Conservation (phyloP, 257 asterid species). For the Fraxinus pennsylvanica region DNA sequence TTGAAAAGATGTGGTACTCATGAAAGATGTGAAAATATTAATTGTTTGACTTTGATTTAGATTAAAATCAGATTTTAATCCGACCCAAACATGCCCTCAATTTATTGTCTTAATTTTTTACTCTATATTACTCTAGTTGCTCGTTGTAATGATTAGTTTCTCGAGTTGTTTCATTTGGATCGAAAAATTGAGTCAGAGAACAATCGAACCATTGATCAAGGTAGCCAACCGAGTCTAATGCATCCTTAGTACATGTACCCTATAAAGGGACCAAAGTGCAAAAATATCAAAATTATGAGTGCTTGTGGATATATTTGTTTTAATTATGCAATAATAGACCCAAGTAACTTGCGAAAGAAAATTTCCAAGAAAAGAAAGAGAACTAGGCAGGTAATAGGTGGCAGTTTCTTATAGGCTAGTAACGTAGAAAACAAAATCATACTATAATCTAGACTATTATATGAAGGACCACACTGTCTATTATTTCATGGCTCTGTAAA, state of each 20-base stretch:
- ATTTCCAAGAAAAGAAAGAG: constrained; percentile 16
- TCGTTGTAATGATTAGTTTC: no score
- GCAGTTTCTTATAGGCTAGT: constrained; percentile 7
- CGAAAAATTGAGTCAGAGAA: no score
- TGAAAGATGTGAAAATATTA: no score
- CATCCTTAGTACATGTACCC: neutral
- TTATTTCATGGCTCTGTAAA: constrained; percentile 5
- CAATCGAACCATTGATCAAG: no score
- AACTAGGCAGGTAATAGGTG: constrained; percentile 24
- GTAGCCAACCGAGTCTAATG: neutral
- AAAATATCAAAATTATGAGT: neutral
- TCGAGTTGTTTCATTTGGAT: no score
- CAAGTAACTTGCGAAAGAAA: neutral
- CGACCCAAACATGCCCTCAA: no score
- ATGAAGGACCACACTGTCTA: constrained; percentile 32
- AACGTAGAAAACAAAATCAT: constrained; percentile 29
- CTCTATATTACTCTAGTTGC: no score
- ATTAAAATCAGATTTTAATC: no score
- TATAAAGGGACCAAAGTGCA: neutral
- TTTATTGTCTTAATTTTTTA: no score
- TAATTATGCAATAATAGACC: neutral
- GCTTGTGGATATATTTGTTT: neutral
- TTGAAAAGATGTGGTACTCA: no score
- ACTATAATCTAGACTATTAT: constrained; percentile 27
- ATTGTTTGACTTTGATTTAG: no score